phyloP scores from a whole-genome alignment of 176 grass and related monocot genomes.

The Phoenix dactylifera region DNA sequence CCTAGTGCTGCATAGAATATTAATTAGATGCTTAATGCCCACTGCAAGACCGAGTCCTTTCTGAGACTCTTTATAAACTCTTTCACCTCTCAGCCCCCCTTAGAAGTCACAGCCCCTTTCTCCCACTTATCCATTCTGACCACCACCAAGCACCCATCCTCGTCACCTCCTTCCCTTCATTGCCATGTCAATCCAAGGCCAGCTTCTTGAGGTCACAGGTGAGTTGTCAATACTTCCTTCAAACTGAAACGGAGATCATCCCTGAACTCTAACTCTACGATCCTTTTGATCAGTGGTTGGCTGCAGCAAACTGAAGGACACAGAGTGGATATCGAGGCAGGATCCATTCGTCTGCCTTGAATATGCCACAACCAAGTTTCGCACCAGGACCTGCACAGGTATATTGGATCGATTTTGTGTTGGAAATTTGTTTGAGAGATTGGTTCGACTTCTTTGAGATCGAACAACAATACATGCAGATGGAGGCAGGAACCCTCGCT shows the following conservation, averaged over 20 bases:
- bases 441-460: no score
- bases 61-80: no score
- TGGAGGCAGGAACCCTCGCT: constrained; percentile 8
- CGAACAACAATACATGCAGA: not conserved
- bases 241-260: no score
- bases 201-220: constrained; percentile 11
- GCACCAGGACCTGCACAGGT: constrained; percentile 6
- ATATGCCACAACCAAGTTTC: not conserved
- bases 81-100: no score
- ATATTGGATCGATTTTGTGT: no score
- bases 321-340: constrained; percentile 7
- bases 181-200: constrained; percentile 11
- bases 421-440: no score
- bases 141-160: no score
- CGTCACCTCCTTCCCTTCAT: not conserved
- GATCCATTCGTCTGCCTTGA: not conserved
- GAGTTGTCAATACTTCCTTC: not conserved
- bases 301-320: constrained; percentile 5
- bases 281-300: not conserved
- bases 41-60: no score
- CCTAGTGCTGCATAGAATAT: no score
- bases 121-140: no score
- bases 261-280: not conserved
- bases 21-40: no score
- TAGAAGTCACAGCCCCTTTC: no score